Base-by-base conservation (phyloP, 768 basidiomycete genomes). In the Psilocybe azurescens region DNA sequence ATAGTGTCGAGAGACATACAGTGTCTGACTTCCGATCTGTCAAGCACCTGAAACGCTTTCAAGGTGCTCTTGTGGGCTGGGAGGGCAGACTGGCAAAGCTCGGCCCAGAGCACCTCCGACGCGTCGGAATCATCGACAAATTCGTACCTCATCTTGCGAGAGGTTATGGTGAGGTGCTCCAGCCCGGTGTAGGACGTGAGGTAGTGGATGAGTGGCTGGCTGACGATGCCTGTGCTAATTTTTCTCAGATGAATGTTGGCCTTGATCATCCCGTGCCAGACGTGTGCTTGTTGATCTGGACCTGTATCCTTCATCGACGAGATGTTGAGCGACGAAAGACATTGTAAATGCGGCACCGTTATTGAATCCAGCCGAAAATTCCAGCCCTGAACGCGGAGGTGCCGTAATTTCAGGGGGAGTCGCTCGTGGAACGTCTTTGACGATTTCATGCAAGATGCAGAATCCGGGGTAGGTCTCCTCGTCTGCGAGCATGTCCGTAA, bases 351-450 rank as follows among this genome's bases (percentile, higher is more conserved):
- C 1, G 62, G 62, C 1, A 63, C 28, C 1, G 24, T 56, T 4
- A 59, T n/a, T n/a, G 53, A 10, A 24, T 63, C 62, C 5, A 59
- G 47, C 32, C 49, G 33, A 28, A 63, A 30, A 39, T 39, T 32
- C 50, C 54, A 59, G 14, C 62, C 62, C 8, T 47, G 24, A 6
- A 63, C 49, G 4, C 50, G 53, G 3, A 63, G 50, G 44, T 49
- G 58, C 13, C 53, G 52, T 30, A 63, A 46, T 9, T n/a, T 38
- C n/a, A 58, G 28, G n/a, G 28, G 28, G n/a, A 0, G 44, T n/a
- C 3, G 14, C 18, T 3, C 7, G 5, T 5, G 61, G 61, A 29
- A 58, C 14, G 11, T 47, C 52, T 9, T 54, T 41, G 41, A 53
- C 33, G 5, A 53, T 36, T 8, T 53, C 52, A 11, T 53, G 52